A percentile compares a stretch with the other conserved stretches of the same genome.
Evolutionary conservation across 2,329 filamentous ascomycete species (phyloP).

Genomic region (Chalaropsis thielavioides): DNA sequence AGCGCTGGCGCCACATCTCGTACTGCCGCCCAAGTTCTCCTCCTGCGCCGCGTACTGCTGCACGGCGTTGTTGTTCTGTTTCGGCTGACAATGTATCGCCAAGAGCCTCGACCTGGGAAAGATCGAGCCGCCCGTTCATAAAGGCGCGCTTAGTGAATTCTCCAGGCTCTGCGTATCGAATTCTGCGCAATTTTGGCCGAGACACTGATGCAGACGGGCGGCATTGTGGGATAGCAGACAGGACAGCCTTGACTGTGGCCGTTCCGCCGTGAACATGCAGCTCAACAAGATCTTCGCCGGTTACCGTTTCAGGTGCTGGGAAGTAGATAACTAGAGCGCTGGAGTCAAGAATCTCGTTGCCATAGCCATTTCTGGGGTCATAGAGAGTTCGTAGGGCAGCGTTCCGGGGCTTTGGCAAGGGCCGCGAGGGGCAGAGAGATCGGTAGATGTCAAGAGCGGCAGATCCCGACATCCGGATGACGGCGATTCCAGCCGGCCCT

Average conservation of each 20-base stretch:
- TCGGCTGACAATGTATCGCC: constrained; percentile 51
- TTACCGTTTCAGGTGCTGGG: constrained; percentile 65
- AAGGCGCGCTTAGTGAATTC: constrained; percentile 94
- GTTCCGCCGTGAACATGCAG: constrained; percentile 87
- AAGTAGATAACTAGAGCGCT: constrained; percentile 73
- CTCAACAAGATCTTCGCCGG: constrained; percentile 84
- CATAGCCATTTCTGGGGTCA: constrained; percentile 28
- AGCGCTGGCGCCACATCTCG: constrained; percentile 61
- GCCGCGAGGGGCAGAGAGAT: constrained; percentile 35
- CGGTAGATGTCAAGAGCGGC: constrained; percentile 44
- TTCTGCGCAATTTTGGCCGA: constrained; percentile 21
- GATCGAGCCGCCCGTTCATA: constrained; percentile 66
- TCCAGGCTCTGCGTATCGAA: constrained; percentile 84
- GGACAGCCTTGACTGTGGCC: constrained; percentile 74
- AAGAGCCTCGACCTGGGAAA: constrained; percentile 65
- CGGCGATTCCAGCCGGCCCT: constrained; percentile 77
- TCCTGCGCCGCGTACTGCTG: constrained; percentile 66
- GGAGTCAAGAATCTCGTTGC: constrained; percentile 53
- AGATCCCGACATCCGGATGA: constrained; percentile 74
- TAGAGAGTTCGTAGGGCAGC: constrained; percentile 65
- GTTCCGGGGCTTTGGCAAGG: constrained; percentile 34
- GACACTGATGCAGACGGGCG: constrained; percentile 15
- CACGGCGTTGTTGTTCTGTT: constrained; percentile 83
- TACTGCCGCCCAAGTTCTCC: constrained; percentile 60
- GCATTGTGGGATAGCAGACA: constrained; percentile 57